Evolutionary conservation across 495 filamentous ascomycete species (phyloP).

Genomic region (Aspergillus nanangensis): DNA sequence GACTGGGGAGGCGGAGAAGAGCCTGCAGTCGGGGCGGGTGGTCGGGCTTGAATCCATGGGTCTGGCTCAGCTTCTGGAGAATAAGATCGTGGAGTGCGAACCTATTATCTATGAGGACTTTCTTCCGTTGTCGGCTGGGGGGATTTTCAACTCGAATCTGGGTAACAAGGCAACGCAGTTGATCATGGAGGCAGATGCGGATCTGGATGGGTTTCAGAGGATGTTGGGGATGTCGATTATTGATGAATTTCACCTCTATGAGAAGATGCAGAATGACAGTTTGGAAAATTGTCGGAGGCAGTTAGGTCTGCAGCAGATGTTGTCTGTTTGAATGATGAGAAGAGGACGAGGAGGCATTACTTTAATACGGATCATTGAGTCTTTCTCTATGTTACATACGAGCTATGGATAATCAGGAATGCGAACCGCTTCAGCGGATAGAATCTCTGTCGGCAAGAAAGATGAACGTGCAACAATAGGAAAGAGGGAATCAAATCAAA

Average conservation of each 20-base stretch:
- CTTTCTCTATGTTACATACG: too few species aligned
- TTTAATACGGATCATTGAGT: too few species aligned
- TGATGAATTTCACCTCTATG: slow-evolving; percentile 29
- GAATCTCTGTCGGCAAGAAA: too few species aligned
- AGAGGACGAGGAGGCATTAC: too few species aligned
- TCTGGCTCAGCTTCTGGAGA: slow-evolving; percentile 20
- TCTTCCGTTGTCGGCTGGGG: slow-evolving; percentile 36
- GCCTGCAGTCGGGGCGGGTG: not conserved
- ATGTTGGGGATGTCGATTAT: slow-evolving; percentile 16
- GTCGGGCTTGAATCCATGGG: not conserved
- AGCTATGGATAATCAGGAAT: too few species aligned
- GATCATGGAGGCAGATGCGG: slow-evolving; percentile 26
- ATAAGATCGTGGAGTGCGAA: slow-evolving; percentile 19
- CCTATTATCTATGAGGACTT: slow-evolving; percentile 43
- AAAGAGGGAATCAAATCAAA: too few species aligned
- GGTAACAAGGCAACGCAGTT: slow-evolving; percentile 11
- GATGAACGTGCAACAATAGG: too few species aligned
- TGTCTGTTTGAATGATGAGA: not conserved
- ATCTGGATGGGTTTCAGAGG: slow-evolving; percentile 28
- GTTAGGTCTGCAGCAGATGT: slow-evolving; percentile 14
- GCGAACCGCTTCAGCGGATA: too few species aligned
- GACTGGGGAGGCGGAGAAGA: slow-evolving; percentile 6
- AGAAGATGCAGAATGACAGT: slow-evolving; percentile 21
- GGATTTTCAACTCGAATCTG: slow-evolving; percentile 41
- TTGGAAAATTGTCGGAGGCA: slow-evolving; percentile 17